Evolutionary conservation across 164 flowering plant species (phyloP).

Genomic region (Berberis thunbergii): DNA sequence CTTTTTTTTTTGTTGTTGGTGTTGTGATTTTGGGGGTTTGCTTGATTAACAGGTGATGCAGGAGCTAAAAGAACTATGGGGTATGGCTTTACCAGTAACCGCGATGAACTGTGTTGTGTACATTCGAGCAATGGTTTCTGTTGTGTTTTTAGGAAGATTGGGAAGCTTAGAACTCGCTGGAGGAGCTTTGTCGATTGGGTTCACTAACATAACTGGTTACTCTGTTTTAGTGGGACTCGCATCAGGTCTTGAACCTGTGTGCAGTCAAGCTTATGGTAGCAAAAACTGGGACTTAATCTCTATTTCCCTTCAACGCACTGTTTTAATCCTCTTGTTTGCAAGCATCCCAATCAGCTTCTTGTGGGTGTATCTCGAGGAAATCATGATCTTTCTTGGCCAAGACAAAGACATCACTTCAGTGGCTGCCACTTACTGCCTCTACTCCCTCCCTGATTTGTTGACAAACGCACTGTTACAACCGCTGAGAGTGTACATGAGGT

Average conservation of each 20-base stretch:
- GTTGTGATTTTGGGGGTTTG: background rate
- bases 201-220: constrained; percentile 96
- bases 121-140: constrained; percentile 61
- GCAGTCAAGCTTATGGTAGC: constrained; percentile 82
- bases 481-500: constrained; percentile 63
- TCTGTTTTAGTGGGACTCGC: constrained; percentile 83
- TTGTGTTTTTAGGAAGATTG: constrained; percentile 73
- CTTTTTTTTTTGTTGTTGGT: background rate
- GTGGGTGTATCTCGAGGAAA: constrained; percentile 60
- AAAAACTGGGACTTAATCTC: constrained; percentile 60
- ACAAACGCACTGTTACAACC: constrained; percentile 83
- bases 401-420: constrained; percentile 57
- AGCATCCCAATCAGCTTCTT: constrained; percentile 58
- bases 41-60: constrained; percentile 39
- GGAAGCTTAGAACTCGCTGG: constrained; percentile 91
- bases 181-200: constrained; percentile 84
- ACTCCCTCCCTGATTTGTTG: constrained; percentile 73
- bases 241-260: constrained; percentile 86
- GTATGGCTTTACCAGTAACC: constrained; percentile 76
- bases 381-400: constrained; percentile 75
- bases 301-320: constrained; percentile 55
- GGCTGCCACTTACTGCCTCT: constrained; percentile 79
- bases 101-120: constrained; percentile 64
- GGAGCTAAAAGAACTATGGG: constrained; percentile 75
- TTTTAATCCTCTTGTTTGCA: constrained; percentile 55